A percentile compares a stretch with the other conserved stretches of the same genome.
These are phyloP conservation scores for Hysterangium stoloniferum DNA, from an alignment of 768 basidiomycete genomes.

Conservation along the genomic window DNA sequence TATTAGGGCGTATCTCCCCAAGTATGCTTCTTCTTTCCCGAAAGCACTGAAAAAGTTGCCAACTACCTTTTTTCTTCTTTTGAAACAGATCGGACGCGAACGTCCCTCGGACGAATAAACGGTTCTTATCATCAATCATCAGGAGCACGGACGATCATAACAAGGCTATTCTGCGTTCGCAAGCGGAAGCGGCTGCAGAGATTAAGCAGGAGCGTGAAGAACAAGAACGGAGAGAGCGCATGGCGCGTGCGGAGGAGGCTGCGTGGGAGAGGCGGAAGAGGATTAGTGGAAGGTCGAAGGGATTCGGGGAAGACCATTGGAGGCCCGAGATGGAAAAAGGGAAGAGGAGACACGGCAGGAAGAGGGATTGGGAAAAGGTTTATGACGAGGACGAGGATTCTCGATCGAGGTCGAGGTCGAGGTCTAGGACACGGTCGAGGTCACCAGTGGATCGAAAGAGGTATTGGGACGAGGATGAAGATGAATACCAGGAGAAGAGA, in stretches of 20 bases:
- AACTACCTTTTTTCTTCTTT: neutral
- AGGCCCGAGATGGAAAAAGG: constrained; percentile 15
- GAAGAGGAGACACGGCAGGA: constrained; percentile 34
- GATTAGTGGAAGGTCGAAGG: constrained; percentile 22
- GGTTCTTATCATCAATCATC: constrained; percentile 56
- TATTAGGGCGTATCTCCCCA: constrained; percentile 66
- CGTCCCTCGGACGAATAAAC: constrained; percentile 58
- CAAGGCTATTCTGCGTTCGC: constrained; percentile 48
- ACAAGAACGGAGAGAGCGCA: constrained; percentile 26
- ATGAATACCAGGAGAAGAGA: constrained; percentile 10
- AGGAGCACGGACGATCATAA: constrained; percentile 95
- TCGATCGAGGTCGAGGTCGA: constrained; percentile 24
- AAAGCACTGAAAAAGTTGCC: neutral
- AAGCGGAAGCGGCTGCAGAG: constrained; percentile 24
- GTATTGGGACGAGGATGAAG: constrained; percentile 12
- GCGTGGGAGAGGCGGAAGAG: constrained; percentile 54
- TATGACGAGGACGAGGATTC: constrained; percentile 31
- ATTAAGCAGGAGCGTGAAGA: constrained; percentile 18
- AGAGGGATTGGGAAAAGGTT: constrained; percentile 46
- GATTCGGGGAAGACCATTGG: constrained; percentile 18
- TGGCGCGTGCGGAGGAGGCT: constrained; percentile 69
- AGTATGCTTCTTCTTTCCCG: constrained; percentile 28
- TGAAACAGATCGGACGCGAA: constrained; percentile 52
- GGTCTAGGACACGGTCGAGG: constrained; percentile 19
- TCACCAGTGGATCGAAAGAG: neutral